Percentiles rank a stretch among this genome's conserved stretches.
phyloP scores from a whole-genome alignment of 805 yeast genomes.

The Peterozyma xylosa region DNA sequence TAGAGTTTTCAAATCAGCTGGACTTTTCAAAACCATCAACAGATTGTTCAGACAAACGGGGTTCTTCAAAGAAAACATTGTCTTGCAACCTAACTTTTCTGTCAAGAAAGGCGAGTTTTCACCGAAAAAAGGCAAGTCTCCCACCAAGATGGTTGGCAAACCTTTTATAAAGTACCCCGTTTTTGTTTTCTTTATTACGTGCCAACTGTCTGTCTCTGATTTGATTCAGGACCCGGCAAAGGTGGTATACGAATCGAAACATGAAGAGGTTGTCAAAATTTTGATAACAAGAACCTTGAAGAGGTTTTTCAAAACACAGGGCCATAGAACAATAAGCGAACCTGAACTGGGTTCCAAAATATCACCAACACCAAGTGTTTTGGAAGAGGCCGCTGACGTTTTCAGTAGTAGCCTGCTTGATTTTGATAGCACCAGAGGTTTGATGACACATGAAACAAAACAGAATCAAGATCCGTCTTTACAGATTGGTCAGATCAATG shows the following conservation, averaged over 20 bases:
- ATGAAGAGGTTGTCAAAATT: slow-evolving; percentile 19
- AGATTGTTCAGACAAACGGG: slow-evolving; percentile 16
- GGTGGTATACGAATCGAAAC: slow-evolving; percentile 17
- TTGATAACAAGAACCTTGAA: slow-evolving; percentile 23
- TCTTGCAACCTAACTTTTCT: slow-evolving; percentile 10
- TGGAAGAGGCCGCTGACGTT: not conserved
- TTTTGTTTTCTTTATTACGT: slow-evolving; percentile 24
- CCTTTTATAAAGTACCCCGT: slow-evolving; percentile 30
- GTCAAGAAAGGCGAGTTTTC: slow-evolving; percentile 10
- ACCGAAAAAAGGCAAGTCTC: slow-evolving; percentile 10
- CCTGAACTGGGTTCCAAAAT: not conserved
- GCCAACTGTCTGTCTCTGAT: slow-evolving; percentile 24
- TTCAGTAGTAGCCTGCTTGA: not conserved
- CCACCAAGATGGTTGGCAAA: slow-evolving; percentile 20
- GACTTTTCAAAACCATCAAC: slow-evolving; percentile 16
- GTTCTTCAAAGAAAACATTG: slow-evolving; percentile 9
- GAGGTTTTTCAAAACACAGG: slow-evolving; percentile 14
- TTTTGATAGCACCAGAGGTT: not conserved
- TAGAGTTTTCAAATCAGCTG: slow-evolving; percentile 19
- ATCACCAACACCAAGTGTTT: not conserved
- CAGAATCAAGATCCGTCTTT: not conserved
- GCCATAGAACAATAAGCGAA: not conserved
- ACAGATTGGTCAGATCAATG: not conserved
- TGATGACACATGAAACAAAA: not conserved
- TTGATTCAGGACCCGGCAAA: slow-evolving; percentile 33